Conservation (phyloP, 106 monocot genomes). For the Dendrobium nobile region DNA sequence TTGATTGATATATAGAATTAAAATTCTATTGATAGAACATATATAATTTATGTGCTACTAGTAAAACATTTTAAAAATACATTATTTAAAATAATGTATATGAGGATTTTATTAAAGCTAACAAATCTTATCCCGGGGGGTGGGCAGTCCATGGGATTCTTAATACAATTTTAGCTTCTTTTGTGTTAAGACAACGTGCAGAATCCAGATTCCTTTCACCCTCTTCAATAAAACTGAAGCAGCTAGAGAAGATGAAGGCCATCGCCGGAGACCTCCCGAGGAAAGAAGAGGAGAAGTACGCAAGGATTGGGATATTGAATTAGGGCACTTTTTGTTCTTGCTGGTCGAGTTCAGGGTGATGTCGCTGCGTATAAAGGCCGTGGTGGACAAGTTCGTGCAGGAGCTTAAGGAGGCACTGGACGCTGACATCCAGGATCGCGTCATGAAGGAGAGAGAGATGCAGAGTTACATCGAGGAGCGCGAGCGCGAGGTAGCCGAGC, state of each 20-base stretch:
- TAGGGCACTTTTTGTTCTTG: background rate
- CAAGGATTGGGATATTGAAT: background rate
- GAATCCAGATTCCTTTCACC: background rate
- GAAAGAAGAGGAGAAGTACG: background rate
- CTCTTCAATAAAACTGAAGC: background rate
- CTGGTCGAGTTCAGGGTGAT: conserved; percentile 11
- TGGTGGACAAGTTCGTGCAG: conserved; percentile 93
- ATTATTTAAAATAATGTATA: too few species aligned
- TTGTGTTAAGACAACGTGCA: background rate
- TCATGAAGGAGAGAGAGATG: conserved; percentile 99
- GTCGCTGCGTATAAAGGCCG: conserved; percentile 93
- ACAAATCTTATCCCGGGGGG: too few species aligned
- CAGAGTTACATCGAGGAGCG: conserved; percentile 97
- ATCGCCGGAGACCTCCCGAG: background rate
- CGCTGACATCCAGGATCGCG: conserved; percentile 88
- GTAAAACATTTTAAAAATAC: too few species aligned
- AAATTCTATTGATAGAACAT: too few species aligned
- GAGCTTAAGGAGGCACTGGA: conserved; percentile 90
- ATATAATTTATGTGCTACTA: too few species aligned
- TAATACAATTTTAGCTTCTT: too few species aligned
- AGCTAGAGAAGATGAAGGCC: background rate
- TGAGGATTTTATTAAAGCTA: too few species aligned
- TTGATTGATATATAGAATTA: too few species aligned
- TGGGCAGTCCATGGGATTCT: too few species aligned
- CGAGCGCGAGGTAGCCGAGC: conserved; percentile 93